These are phyloP conservation scores for Pichia sp. DNA, from an alignment of 1,139 yeast genomes.

Conservation along the genomic window DNA sequence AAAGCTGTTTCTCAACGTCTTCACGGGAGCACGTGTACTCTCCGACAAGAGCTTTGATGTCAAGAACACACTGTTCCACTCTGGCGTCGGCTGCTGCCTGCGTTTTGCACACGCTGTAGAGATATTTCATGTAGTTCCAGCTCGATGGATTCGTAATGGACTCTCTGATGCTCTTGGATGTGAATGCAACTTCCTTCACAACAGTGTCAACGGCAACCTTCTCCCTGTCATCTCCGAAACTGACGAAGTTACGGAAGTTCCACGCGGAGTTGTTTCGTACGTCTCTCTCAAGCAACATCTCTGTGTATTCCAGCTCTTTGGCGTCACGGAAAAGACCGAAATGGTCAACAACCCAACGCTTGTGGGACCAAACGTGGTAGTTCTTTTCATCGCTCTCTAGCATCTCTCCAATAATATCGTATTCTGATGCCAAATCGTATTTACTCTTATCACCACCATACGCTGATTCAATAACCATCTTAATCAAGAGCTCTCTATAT, in stretches of 20 bases:
- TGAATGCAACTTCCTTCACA: slow-evolving; percentile 37
- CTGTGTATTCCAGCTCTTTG: slow-evolving; percentile 54
- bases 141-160: slow-evolving; percentile 86
- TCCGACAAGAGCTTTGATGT: not conserved
- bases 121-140: slow-evolving; percentile 64
- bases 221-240: slow-evolving; percentile 30
- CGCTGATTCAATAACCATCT: slow-evolving; percentile 27
- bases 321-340: slow-evolving; percentile 45
- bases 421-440: slow-evolving; percentile 54
- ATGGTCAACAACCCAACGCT: slow-evolving; percentile 71
- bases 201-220: slow-evolving; percentile 36
- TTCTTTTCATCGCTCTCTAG: slow-evolving; percentile 79
- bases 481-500: slow-evolving; percentile 66
- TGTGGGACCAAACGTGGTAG: slow-evolving; percentile 95
- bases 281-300: slow-evolving; percentile 55
- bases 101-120: slow-evolving; percentile 3
- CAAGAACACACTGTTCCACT: not conserved
- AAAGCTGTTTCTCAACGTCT: slow-evolving; percentile 14
- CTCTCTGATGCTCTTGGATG: slow-evolving; percentile 42
- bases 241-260: slow-evolving; percentile 76
- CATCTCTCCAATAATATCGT: slow-evolving; percentile 63
- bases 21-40: not conserved
- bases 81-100: not conserved
- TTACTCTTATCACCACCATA: slow-evolving; percentile 24
- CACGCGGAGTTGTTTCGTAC: slow-evolving; percentile 92